A percentile compares a stretch with the other conserved stretches of the same genome.
Evolutionary conservation across 163 green algal genomes (phyloP).

Genomic region (Coccomyxa subellipsoidea): DNA sequence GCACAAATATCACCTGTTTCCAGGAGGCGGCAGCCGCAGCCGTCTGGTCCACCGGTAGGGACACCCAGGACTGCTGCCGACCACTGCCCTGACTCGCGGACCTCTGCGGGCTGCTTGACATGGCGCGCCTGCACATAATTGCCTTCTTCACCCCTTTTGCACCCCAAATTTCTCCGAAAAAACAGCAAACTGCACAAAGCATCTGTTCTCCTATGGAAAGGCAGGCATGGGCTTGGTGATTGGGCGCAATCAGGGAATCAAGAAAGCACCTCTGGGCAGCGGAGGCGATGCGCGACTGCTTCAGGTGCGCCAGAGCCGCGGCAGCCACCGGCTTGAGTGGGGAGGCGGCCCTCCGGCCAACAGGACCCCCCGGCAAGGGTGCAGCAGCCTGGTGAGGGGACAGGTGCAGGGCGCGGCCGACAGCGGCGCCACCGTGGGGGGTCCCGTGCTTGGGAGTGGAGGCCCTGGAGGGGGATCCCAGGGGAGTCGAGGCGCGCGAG

Average conservation of each 20-base stretch:
- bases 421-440: background rate
- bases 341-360: background rate
- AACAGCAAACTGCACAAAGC: no score
- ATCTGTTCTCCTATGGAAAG: no score
- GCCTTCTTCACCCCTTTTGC: background rate
- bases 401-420: background rate
- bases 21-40: background rate
- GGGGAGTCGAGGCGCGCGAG: background rate
- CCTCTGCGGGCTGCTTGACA: background rate
- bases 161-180: no score
- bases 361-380: background rate
- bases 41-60: background rate
- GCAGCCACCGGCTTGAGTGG: background rate
- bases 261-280: background rate
- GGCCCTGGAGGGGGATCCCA: background rate
- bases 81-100: background rate
- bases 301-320: background rate
- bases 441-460: background rate
- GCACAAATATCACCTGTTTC: background rate
- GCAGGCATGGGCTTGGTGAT: no score
- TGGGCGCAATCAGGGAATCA: no score
- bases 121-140: background rate
- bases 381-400: background rate
- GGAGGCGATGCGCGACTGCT: background rate
- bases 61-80: background rate